Evolutionary conservation across 2,329 filamentous ascomycete genomes (phyloP), one percentile per base, ranked within the genome.

Genomic region (Ophiostoma ips): DNA sequence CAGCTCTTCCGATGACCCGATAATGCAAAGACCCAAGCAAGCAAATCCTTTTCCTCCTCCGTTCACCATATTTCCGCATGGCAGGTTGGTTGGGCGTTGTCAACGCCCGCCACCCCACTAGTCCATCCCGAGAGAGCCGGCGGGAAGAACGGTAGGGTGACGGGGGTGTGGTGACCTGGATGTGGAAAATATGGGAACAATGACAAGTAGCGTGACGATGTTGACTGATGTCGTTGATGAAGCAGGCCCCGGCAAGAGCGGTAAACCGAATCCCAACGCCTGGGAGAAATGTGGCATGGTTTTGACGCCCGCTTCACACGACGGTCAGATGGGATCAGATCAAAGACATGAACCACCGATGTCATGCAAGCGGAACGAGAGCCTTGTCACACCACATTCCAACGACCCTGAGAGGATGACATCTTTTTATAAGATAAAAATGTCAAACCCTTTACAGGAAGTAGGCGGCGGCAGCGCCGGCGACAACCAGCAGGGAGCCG

Each of bases 401-500:
- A 28, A n/a, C 38, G 38, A 30, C 38, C 38, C 28, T 19, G 3
- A 10, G 15, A 7, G 9, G 37, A 24, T 13, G 18, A n/a, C n/a
- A n/a, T n/a, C n/a, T n/a, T 5, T 43, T 28, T 19, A 43, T 28
- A 13, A 43, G 40, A 36, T 4, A 43, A 13, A 41, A 15, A 3
- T 15, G 15, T 41, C 37, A 41, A 43, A 43, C 24, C 24, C 24
- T 50, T 66, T 66, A 74, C 49, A 73, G 52, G 51, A 73, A 59
- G 56, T 63, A 68, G 49, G 61, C 68, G 44, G 62, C 68, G 10
- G 65, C 55, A 31, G 69, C 51, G 19, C 68, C 71, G 21, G 66
- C 58, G 12, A 63, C 59, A 7, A 64, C 69, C 30, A 64, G 53
- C 11, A 65, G 58, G 19, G 63, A 62, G 37, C 60, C 61, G 30